Base-by-base conservation (phyloP, 805 yeast genomes). In the Wickerhamomyces kurtzmanii region DNA sequence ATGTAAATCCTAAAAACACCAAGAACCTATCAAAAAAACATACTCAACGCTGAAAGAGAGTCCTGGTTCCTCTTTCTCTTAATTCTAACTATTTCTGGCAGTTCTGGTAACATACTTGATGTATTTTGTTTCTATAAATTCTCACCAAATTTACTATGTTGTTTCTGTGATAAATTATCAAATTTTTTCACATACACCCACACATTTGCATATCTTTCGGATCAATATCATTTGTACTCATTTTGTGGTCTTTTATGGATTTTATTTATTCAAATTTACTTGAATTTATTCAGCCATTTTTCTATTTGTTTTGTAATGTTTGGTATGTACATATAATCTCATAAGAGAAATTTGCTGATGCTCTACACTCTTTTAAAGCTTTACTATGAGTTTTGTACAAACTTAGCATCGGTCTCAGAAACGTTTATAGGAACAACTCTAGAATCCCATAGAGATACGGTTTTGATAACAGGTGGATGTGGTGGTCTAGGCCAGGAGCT, bases 41-140 rank as follows among this genome's bases (percentile, higher is more conserved):
- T 43, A 59, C 62, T 41, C 42, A 87, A 62, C 1, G 96, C 94
- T 40, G 82, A 85, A 15, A 89, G 62, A 3, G 96, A 94, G 40
- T 84, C 96, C 43, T 85, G 91, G 29, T 73, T 76, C 34, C 96
- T 65, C 45, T 80, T 79, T 33, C 97, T 68, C 53, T 91, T 89
- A 48, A 89, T 81, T 33, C 96, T 68, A 23, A 89, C 75, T 15
- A 80, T 62, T 29, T 68, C 69, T 2, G 94, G 94, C 9, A 47
- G 25, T 34, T 19, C 19, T 12, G 13, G 17, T 17, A 6, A 14
- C 19, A 10, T 5, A n/a, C 6, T 17, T 23, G 16, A 14, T 16
- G 13, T 18, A 4, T 23, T 8, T 17, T 17, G 23, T 12, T 19
- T 26, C 5, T n/a, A 16, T 15, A 30, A 21, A 12, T 15, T 12